Evolutionary conservation across 23 red algal species (phyloP).

Genomic region (Porphyridium purpureum): DNA sequence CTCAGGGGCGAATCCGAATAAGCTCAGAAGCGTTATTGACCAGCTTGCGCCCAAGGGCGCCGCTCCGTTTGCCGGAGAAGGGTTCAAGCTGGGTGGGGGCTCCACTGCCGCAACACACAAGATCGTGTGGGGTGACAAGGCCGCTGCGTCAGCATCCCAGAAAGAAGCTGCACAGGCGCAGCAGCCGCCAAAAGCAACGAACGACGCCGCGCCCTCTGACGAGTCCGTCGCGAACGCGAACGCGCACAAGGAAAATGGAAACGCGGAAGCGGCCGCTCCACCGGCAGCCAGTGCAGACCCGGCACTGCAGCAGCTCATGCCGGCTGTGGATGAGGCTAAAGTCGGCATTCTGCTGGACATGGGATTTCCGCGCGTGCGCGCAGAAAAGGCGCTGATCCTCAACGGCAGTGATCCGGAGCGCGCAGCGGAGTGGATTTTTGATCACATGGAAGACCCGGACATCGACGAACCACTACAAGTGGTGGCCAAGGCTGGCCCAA

Average conservation of each 20-base stretch:
- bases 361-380: constrained; percentile 76
- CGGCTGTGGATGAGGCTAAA: constrained; percentile 28
- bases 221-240: constrained; percentile 1
- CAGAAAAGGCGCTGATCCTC: constrained; percentile 50
- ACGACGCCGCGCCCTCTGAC: constrained; percentile 1
- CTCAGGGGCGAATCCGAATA: constrained; percentile 31
- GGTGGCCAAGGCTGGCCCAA: constrained; percentile 30
- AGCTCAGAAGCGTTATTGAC: constrained; percentile 15
- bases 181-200: constrained; percentile 6
- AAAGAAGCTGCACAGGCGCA: constrained; percentile 5
- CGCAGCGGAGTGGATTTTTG: constrained; percentile 86
- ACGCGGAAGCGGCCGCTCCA: too few species aligned
- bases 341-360: constrained; percentile 32
- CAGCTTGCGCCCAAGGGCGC: constrained; percentile 27
- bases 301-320: too few species aligned
- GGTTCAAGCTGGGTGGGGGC: background rate
- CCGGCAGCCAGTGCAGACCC: too few species aligned
- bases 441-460: constrained; percentile 70
- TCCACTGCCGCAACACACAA: too few species aligned
- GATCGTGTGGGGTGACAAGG: too few species aligned
- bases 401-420: constrained; percentile 49
- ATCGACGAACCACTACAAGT: constrained; percentile 55
- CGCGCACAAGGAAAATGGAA: too few species aligned
- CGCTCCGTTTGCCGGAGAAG: background rate
- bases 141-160: too few species aligned